Evolutionary conservation across 306 rosid genomes (phyloP).

Genomic region (Pachyrhizus erosus): DNA sequence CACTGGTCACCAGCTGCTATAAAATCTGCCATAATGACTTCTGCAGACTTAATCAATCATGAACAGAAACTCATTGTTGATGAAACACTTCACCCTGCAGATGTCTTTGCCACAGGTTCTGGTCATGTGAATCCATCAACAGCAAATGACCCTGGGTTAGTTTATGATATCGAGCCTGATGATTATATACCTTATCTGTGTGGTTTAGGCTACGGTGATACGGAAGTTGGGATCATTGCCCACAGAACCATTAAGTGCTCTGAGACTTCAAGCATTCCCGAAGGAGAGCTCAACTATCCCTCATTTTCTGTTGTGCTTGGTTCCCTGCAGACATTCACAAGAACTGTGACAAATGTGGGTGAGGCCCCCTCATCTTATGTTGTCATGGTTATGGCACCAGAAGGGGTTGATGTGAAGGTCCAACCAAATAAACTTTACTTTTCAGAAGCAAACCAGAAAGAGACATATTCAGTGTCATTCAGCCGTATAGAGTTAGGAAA

Average conservation of each 20-base stretch:
- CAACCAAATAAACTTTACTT: slow-evolving; percentile 57
- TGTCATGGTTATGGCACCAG: slow-evolving; percentile 54
- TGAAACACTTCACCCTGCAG: slow-evolving; percentile 61
- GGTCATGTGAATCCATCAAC: slow-evolving; percentile 81
- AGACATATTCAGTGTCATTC: slow-evolving; percentile 60
- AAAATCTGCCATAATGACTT: slow-evolving; percentile 82
- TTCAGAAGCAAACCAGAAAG: slow-evolving; percentile 64
- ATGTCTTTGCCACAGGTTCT: slow-evolving; percentile 71
- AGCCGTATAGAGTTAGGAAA: slow-evolving; percentile 37
- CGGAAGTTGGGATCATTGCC: slow-evolving; percentile 56
- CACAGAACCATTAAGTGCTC: slow-evolving; percentile 58
- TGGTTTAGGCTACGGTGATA: slow-evolving; percentile 64
- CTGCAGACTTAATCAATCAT: slow-evolving; percentile 51
- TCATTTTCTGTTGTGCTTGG: slow-evolving; percentile 66
- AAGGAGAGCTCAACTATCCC: slow-evolving; percentile 82
- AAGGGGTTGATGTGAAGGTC: slow-evolving; percentile 62
- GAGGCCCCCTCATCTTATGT: slow-evolving; percentile 55
- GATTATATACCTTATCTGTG: slow-evolving; percentile 79
- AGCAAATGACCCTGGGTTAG: slow-evolving; percentile 75
- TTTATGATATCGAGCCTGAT: slow-evolving; percentile 69
- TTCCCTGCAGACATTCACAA: slow-evolving; percentile 63
- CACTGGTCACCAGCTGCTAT: slow-evolving; percentile 82
- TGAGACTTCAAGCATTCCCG: slow-evolving; percentile 60
- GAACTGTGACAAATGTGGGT: slow-evolving; percentile 84
- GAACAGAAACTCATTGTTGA: slow-evolving; percentile 53